Percentiles rank a stretch among this genome's conserved stretches.
Evolutionary conservation across 2,329 filamentous ascomycete genomes (phyloP).

Genomic region (Calycina herbarum): DNA sequence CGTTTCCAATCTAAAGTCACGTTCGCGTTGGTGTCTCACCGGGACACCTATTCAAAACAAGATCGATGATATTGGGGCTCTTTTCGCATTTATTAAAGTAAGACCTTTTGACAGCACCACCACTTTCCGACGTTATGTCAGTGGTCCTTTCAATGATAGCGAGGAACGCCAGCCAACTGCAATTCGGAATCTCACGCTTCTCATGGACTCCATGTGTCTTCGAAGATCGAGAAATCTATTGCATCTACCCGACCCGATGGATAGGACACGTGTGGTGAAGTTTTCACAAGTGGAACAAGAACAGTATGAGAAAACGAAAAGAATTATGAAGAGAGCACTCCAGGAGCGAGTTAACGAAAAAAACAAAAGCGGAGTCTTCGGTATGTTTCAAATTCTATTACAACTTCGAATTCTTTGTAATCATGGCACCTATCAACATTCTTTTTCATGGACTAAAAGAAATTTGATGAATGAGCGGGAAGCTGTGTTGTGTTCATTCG

Average conservation of each 20-base stretch:
- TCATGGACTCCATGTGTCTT: constrained; percentile 42
- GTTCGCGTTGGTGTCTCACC: constrained; percentile 41
- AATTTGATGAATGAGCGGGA: background rate
- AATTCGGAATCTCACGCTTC: constrained; percentile 35
- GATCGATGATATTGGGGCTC: constrained; percentile 35
- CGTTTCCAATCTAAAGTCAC: constrained; percentile 44
- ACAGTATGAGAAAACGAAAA: constrained; percentile 12
- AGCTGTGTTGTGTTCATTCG: background rate
- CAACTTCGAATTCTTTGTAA: constrained; percentile 24
- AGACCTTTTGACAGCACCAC: constrained; percentile 16
- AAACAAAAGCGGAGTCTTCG: constrained; percentile 16
- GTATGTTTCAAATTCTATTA: constrained; percentile 22
- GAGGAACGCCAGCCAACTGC: constrained; percentile 24
- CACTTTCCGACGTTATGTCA: constrained; percentile 26
- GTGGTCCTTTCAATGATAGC: constrained; percentile 23
- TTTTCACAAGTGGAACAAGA: constrained; percentile 37
- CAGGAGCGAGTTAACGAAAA: constrained; percentile 10
- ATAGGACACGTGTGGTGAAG: constrained; percentile 32
- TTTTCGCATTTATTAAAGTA: constrained; percentile 31
- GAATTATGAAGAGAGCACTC: constrained; percentile 15
- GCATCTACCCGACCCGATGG: constrained; percentile 37
- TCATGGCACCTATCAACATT: constrained; percentile 17
- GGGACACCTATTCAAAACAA: constrained; percentile 36
- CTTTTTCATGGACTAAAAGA: background rate
- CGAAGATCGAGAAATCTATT: constrained; percentile 45